phyloP scores from a whole-genome alignment of 352 stramenopile genomes.

The Paralagenidium karlingii region DNA sequence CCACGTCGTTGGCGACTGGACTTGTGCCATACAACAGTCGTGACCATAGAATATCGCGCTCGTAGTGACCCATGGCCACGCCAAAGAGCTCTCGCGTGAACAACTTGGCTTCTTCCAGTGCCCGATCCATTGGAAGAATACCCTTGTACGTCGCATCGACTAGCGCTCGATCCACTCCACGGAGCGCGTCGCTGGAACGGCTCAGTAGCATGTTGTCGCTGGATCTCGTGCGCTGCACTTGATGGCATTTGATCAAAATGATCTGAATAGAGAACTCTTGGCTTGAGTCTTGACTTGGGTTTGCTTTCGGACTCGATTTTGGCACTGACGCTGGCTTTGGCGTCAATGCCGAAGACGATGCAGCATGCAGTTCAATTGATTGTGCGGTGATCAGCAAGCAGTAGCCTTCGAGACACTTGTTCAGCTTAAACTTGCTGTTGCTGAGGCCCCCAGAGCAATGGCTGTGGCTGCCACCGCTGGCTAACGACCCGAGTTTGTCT shows the following conservation, averaged over 20 bases:
- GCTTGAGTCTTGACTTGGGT: conserved; percentile 26
- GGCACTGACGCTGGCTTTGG: no score
- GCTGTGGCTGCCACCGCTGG: neutral
- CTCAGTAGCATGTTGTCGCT: no score
- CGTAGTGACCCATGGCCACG: conserved; percentile 70
- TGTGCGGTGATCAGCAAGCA: conserved; percentile 70
- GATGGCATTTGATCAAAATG: conserved; percentile 48
- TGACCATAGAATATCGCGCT: conserved; percentile 78
- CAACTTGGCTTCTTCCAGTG: conserved; percentile 57
- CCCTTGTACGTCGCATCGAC: no score
- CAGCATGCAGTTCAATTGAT: conserved; percentile 23
- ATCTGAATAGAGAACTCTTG: conserved; percentile 63
- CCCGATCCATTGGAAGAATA: conserved; percentile 41
- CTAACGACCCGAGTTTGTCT: neutral
- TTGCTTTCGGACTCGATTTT: no score
- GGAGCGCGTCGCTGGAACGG: no score
- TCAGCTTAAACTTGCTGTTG: neutral
- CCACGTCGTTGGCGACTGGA: conserved; percentile 32
- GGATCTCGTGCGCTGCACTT: no score
- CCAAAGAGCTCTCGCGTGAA: conserved; percentile 71
- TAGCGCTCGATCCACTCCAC: no score
- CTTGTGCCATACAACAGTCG: conserved; percentile 57
- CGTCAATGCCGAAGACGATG: conserved; percentile 12
- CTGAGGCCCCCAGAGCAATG: neutral
- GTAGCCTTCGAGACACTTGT: conserved; percentile 22